Evolutionary conservation across 306 rosid species (phyloP), one percentile per base, ranked within the genome.

Genomic region (Castanea crenata): DNA sequence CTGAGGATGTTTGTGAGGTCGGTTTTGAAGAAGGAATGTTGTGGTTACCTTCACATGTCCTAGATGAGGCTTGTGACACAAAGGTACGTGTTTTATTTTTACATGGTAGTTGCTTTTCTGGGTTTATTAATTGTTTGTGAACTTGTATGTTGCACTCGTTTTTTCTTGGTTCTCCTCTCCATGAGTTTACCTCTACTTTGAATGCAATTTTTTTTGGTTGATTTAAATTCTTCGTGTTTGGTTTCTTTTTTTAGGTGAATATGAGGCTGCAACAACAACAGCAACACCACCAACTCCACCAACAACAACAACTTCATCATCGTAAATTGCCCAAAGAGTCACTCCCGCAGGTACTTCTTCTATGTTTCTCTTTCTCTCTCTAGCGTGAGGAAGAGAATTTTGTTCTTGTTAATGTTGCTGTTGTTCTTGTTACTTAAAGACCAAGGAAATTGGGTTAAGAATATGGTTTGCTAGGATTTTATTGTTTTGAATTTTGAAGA

Each of bases 31-130:
- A 90, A 72, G 92, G 90, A 85, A 81, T 85, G 90, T 67, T 76
- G 11, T 86, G 89, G 83, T 89, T 91, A 78, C 93, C 97, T 51
- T 79, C 86, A 55, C 87, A 86, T 64, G 90, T 88, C 82, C 78
- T 87, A 3, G 72, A 82, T 13, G 88, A 90, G 64, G 87, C 86
- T 70, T 72, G 83, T 58, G 74, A 77, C 76, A 69, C 73, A 38
- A 83, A 90, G 90, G 92, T 89, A 69, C 59, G 54, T 49, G 15
- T 1, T 49, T 20, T 18, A 23, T 29, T 64, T 31, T 6, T 62
- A 1, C 9, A 6, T 62, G 2, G 5, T 4, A 10, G 14, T n/a
- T 59, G 18, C 2, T 6, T 23, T 59, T 59, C 54, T 10, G 12
- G 54, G 16, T 49, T 3, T 49, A 49, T 49, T 25, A 25, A 25